Evolutionary conservation across 331 rosid genomes (phyloP).

Genomic region (Acacia pycnantha): DNA sequence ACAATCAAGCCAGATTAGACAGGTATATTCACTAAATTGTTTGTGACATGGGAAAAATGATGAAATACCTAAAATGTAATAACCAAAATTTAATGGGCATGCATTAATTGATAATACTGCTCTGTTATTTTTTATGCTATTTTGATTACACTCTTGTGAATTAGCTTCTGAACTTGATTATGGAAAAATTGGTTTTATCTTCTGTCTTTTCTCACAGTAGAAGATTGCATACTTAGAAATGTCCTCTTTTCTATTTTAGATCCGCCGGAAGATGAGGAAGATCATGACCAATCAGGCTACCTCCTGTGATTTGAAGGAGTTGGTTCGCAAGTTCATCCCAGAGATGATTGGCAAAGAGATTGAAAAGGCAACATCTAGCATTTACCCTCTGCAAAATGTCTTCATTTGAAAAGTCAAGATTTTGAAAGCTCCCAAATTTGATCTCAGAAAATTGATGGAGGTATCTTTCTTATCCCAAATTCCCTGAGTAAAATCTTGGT

Average conservation of each 20-base stretch:
- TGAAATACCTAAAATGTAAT: not conserved
- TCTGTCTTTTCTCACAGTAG: not conserved
- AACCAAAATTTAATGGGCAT: not conserved
- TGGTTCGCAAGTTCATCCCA: no score
- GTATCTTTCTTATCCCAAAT: slow-evolving; percentile 25
- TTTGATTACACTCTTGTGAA: not conserved
- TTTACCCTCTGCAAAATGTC: no score
- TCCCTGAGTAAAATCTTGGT: not conserved
- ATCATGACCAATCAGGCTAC: no score
- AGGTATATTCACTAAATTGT: slow-evolving; percentile 38
- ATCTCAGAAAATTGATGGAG: no score
- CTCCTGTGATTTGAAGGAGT: no score
- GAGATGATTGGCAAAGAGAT: no score
- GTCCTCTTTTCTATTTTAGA: slow-evolving; percentile 35
- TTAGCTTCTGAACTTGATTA: not conserved
- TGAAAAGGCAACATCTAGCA: no score
- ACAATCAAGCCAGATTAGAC: slow-evolving; percentile 84
- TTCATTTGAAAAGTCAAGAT: no score
- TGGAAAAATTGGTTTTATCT: not conserved
- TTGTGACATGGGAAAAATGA: no score
- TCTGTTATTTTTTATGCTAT: not conserved
- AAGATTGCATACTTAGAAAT: not conserved
- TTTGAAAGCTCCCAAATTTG: no score
- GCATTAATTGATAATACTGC: not conserved
- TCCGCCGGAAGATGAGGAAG: slow-evolving; percentile 93